Evolutionary conservation across 805 yeast species (phyloP), one percentile per base, ranked within the genome.

Genomic region (Suhomyces vadensis): DNA sequence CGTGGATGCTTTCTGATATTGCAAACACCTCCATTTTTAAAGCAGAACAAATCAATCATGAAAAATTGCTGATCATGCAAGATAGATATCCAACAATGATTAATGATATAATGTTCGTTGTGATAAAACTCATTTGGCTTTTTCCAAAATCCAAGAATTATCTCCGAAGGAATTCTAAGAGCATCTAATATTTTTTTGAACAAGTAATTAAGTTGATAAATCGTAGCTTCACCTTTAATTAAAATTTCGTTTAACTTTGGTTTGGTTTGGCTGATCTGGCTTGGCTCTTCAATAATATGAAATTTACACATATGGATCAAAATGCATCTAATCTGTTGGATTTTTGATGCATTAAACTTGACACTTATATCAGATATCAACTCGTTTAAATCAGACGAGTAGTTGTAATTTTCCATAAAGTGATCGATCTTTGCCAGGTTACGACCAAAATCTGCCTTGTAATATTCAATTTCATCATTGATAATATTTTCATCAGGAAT

Each of bases 71-170:
- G 82, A 47, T 87, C 84, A 11, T 90, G 64, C 26, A 85, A 61
- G 1, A 90, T 82, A 1, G 95, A 81, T 43, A 89, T 75, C 99
- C 99, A 94, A 43, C 87, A 81, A 64, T 94, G 99, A 56, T 90
- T 88, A 27, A 82, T 50, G 73, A 77, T 73, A 37, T 74, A 73
- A 35, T 80, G 73, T 46, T 73, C 75, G 46, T 69, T 68, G 47
- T 71, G 78, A 48, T 77, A 76, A 39, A 73, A 67, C 42, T 76
- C 82, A 49, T 82, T 82, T 6, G 96, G 95, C 20, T 82, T 78
- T 58, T 91, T 88, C 67, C 91, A 75, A 56, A 86, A 87, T 3
- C 99, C 99, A 20, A 82, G 68, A 2, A 94, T 81, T 1, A 89
- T 74, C 48, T 87, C 94, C 51, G 89, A 79, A 6, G 84, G 82